Evolutionary conservation across 257 asterid species (phyloP).

Genomic region (Solanum rostratum): DNA sequence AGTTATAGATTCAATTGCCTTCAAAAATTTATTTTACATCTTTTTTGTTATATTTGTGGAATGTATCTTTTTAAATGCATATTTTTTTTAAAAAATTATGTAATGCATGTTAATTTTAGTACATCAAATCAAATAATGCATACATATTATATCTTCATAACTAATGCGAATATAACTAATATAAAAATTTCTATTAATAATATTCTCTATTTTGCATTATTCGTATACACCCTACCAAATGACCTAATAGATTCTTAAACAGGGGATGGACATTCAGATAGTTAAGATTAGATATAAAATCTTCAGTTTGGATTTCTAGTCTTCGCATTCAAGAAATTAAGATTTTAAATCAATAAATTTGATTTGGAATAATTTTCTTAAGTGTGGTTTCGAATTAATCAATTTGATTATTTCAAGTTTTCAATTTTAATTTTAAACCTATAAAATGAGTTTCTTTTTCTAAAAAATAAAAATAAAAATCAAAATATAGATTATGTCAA

Average conservation of each 20-base stretch:
- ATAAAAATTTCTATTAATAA: no score
- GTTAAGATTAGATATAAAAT: neutral
- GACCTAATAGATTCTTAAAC: neutral
- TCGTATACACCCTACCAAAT: no score
- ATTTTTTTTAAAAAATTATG: no score
- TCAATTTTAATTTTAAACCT: neutral
- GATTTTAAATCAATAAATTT: neutral
- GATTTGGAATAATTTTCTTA: neutral
- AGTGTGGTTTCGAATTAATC: neutral
- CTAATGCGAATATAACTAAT: no score
- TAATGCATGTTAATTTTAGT: no score
- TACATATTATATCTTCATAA: no score
- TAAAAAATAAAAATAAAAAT: neutral
- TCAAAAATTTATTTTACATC: no score
- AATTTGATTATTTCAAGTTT: neutral
- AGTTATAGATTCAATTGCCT: no score
- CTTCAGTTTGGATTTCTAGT: neutral
- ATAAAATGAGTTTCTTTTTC: neutral
- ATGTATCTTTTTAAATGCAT: no score
- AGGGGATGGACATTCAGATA: neutral
- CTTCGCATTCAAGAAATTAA: neutral
- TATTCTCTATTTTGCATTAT: no score
- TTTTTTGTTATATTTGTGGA: no score
- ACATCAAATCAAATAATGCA: no score
- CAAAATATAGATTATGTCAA: neutral